These are phyloP conservation scores for Aeminium ludgeri DNA, from an alignment of 495 filamentous ascomycete species.

Conservation along the genomic window DNA sequence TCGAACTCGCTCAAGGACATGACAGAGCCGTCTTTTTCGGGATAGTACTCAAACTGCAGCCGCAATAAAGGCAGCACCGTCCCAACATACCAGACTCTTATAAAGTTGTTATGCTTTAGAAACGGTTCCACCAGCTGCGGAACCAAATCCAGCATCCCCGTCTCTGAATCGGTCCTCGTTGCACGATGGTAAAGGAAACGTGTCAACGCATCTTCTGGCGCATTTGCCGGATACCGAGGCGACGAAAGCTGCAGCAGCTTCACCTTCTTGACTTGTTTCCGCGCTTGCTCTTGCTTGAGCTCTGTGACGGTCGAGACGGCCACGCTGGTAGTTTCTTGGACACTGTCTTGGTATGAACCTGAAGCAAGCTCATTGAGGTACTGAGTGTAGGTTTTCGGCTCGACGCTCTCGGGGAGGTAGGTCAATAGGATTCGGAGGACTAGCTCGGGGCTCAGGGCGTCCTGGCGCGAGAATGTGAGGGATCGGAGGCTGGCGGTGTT, in stretches of 20 bases:
- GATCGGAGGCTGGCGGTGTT: conserved; percentile 45
- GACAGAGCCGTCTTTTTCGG: conserved; percentile 35
- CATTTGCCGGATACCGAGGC: conserved; percentile 21
- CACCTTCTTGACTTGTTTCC: conserved; percentile 53
- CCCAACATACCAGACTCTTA: conserved; percentile 65
- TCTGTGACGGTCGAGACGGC: conserved; percentile 44
- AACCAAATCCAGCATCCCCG: conserved; percentile 56
- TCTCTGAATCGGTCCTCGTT: conserved; percentile 59
- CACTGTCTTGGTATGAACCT: conserved; percentile 18
- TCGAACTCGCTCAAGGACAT: conserved; percentile 36
- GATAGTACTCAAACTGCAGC: conserved; percentile 73
- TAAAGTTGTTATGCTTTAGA: conserved; percentile 43
- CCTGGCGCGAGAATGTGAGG: conserved; percentile 41
- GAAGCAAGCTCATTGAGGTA: conserved; percentile 37
- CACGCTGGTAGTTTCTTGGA: conserved; percentile 25
- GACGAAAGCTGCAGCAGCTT: conserved; percentile 42
- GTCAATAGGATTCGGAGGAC: conserved; percentile 68
- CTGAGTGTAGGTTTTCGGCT: conserved; percentile 44
- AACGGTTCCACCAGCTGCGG: conserved; percentile 60
- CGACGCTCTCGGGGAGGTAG: conserved; percentile 62
- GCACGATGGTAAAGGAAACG: conserved; percentile 63
- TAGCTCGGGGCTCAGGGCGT: conserved; percentile 46
- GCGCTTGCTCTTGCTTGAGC: conserved; percentile 46
- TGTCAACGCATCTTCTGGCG: conserved; percentile 39
- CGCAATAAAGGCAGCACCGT: conserved; percentile 61